Base-by-base conservation (phyloP, 768 basidiomycete species). In the Podaxis sp. region DNA sequence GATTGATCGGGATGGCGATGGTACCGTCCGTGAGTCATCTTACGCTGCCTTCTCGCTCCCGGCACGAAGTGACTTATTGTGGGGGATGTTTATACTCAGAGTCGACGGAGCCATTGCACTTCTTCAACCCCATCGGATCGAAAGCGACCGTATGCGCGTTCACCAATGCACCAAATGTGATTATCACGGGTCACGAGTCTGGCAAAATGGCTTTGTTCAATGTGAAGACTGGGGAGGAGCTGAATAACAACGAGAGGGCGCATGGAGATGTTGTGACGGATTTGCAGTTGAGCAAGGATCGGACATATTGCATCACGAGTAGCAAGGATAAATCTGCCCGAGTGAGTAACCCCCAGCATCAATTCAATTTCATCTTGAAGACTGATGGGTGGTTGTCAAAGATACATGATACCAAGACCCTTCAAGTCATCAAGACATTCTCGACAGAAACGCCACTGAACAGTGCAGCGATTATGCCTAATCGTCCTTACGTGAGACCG, bases 61-160 rank as follows among this genome's bases (percentile, higher is more conserved):
- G 44, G 25, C 46, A 42, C 7, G 27, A 37, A 36, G 40, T 50
- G 40, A 55, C 47, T 32, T 42, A 44, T 25, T n/a, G 52, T 53
- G 47, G 37, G 21, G 40, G 51, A 57, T 51, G 40, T 21, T 55
- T 28, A 50, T 47, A 27, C 55, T 36, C 68, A 96, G 94, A 97
- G 76, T 79, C 86, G 64, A 76, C 73, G 69, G 90, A 93, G 63
- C 93, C 95, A 0, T 67, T 79, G 14, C 77, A 85, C 67, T 83
- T 91, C 73, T 95, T 97, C 81, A 82, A 90, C 72, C 91, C 95
- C 11, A 79, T 92, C 62, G 95, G 95, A 27, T 92, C 92, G 62
- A 98, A 98, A 76, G 92, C 95, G n/a, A 98, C 93, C 1, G 94
- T 98, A 42, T 95, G 93, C 71, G 88, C 93, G 4, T 98, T 97